Conservation (phyloP, 257 asterid species). For the Handroanthus guayacan region DNA sequence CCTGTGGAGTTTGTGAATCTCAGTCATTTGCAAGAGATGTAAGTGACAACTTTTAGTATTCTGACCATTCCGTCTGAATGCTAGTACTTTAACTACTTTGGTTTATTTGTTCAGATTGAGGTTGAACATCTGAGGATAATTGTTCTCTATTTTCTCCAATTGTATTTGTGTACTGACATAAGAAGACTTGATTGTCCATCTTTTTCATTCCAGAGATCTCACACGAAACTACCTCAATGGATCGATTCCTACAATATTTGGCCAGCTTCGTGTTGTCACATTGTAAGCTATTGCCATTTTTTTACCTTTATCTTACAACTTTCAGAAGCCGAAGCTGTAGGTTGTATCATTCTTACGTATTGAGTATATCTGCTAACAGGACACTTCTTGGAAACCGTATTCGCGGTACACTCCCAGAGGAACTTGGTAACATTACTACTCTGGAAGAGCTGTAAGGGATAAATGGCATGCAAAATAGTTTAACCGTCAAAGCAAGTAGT, state of each 20-base stretch:
- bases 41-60: conserved; percentile 38
- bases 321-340: background rate
- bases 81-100: too few species aligned
- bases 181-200: conserved; percentile 28
- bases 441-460: conserved; percentile 74
- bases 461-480: conserved; percentile 6
- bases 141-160: too few species aligned
- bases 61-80: background rate
- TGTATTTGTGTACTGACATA: background rate
- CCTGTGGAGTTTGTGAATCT: conserved; percentile 74
- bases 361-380: conserved; percentile 44
- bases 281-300: conserved; percentile 57
- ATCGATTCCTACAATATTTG: conserved; percentile 65
- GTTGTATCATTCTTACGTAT: background rate
- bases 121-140: too few species aligned
- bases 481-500: conserved; percentile 11
- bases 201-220: conserved; percentile 65
- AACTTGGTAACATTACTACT: conserved; percentile 72
- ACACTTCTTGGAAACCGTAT: conserved; percentile 81
- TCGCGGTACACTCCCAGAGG: conserved; percentile 71
- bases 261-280: conserved; percentile 52
- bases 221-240: conserved; percentile 78
- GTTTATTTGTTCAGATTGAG: too few species aligned
- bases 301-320: background rate
- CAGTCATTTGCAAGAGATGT: conserved; percentile 59